Evolutionary conservation across 352 stramenopile genomes (phyloP).

Genomic region (Phytophthora capsici): DNA sequence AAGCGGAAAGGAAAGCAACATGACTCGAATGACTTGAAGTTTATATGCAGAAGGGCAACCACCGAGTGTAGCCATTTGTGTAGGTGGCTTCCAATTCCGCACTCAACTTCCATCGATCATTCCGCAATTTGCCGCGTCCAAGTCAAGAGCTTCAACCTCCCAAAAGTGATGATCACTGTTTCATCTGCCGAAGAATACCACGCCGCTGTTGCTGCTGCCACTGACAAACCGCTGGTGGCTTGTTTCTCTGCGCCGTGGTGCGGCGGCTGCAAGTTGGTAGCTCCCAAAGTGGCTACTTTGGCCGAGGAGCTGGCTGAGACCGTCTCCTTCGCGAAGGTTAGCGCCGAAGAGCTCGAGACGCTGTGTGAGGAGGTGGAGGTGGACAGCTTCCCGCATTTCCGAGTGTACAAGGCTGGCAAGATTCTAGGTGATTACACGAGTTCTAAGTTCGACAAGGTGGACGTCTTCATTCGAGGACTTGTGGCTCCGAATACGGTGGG

Average conservation of each 20-base stretch:
- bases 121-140: conserved; percentile 36
- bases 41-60: conserved; percentile 21
- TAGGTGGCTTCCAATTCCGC: neutral
- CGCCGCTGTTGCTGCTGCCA: conserved; percentile 33
- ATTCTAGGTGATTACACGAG: conserved; percentile 66
- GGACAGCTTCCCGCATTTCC: conserved; percentile 78
- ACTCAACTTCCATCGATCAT: conserved; percentile 23
- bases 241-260: conserved; percentile 75
- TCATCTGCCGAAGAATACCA: conserved; percentile 51
- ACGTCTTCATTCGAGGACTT: conserved; percentile 37
- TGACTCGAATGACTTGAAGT: conserved; percentile 10
- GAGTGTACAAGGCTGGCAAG: conserved; percentile 70
- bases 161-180: conserved; percentile 43
- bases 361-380: conserved; percentile 78
- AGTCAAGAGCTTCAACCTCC: conserved; percentile 9
- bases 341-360: conserved; percentile 66
- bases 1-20: conserved; percentile 23
- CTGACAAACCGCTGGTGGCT: conserved; percentile 47
- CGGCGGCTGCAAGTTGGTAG: conserved; percentile 70
- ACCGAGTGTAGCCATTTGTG: conserved; percentile 9
- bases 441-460: conserved; percentile 79
- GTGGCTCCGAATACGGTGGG: conserved; percentile 19
- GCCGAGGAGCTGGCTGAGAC: conserved; percentile 41
- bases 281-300: conserved; percentile 56
- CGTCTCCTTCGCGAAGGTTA: conserved; percentile 56